Base-by-base conservation (phyloP, 176 grass and related monocot genomes). In the Coix lacrymajobi region DNA sequence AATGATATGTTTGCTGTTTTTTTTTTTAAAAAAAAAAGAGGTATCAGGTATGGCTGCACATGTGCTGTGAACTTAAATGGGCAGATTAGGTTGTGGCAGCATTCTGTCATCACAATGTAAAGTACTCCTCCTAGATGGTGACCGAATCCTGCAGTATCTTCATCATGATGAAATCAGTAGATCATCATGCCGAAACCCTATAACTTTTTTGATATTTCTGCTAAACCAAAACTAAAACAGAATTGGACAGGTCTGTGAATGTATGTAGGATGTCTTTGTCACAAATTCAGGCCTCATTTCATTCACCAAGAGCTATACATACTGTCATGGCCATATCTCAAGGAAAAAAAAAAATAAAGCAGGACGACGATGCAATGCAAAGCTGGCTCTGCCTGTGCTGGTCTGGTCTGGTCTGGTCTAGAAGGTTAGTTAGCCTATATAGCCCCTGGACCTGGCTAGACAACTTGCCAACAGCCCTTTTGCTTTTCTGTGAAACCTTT, bases 401-500 rank as follows among this genome's bases (percentile, higher is more conserved):
- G 20, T 71, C 54, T 40, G 39, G 39, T 40, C 36, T 37, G 5
- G n/a, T n/a, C n/a, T 49, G 67, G 15, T 69, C 73, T 41, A 64
- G 54, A 85, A 85, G 77, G 84, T 80, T 74, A 75, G 70, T 68
- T 75, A 31, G 77, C 19, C 61, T 68, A n/a, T n/a, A n/a, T n/a
- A 41, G 70, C 13, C 60, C 26, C 24, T 4, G 41, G 22, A 71
- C 39, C 40, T 71, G 0, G 6, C 40, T 41, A 66, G 11, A 63
- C 36, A 29, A 46, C 43, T 80, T 60, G 31, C 39, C 57, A 41
- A 41, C 36, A 69, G 26, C 3, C 37, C 41, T 71, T 45, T 71
- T 57, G 54, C 24, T 45, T 71, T 71, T 71, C 8, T 45, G 38
- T 29, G 69, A 71, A 6, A 36, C 65, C 49, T 78, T 72, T 69